Base-by-base conservation (phyloP, 2,329 filamentous ascomycete species). In the Aspergillus hortae region DNA sequence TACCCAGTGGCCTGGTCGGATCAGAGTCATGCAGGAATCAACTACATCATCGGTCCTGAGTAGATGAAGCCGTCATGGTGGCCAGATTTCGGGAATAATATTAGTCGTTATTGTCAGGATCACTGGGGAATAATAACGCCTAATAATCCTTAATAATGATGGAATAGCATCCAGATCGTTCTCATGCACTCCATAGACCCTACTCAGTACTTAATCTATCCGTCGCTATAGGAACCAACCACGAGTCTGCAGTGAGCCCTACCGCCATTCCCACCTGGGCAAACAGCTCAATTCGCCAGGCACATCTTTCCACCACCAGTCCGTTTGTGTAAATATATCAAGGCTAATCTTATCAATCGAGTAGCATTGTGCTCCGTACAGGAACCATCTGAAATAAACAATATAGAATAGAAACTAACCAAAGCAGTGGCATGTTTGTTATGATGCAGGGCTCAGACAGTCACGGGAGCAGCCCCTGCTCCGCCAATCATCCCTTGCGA, bases 401-500 rank as follows among this genome's bases (percentile, higher is more conserved):
- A n/a, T 3, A 38, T 38, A 7, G 4, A 38, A n/a, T 17, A 9
- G 15, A n/a, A 2, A 42, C n/a, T 12, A 10, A 53, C 46, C 12
- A 46, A 49, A 40, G 17, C 27, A 50, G 54, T 54, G 54, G 44
- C n/a, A 55, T 56, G 56, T 57, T 55, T 60, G 44, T 60, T 56
- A 54, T 58, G 57, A 45, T 48, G 40, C 15, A 60, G 44, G 56
- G 48, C 44, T 51, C 45, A 45, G 35, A 23, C 42, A 36, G 51
- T 59, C 58, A 60, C 58, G 58, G 54, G 58, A 60, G 56, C 56
- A 51, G 58, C 35, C 35, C 35, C 35, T 17, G 42, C 44, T 35
- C 40, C 40, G 51, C 45, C 48, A 53, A 56, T 55, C 55, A 27
- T 60, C 55, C 55, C 58, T 59, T 61, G 57, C 56, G 43, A 56